Base-by-base conservation (phyloP, 2,329 filamentous ascomycete genomes). In the Colletotrichum sp. region DNA sequence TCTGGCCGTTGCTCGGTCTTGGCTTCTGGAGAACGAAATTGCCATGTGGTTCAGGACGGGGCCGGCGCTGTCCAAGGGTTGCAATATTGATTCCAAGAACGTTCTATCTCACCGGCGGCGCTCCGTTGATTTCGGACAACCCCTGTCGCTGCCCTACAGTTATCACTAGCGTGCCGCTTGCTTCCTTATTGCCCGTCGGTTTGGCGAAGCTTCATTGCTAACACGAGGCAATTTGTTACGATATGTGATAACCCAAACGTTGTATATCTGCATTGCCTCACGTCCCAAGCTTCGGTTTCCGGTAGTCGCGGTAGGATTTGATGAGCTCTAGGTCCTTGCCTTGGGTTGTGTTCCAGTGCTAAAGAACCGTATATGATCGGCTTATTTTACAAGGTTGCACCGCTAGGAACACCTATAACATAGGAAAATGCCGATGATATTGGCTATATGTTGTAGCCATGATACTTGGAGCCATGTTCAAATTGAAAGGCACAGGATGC, bases 71-170 rank as follows among this genome's bases (percentile, higher is more conserved):
- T 70, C 21, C 28, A 62, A 67, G 75, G 57, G 71, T 75, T 63
- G 75, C 59, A 75, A 75, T 62, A 77, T 75, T 77, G 71, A 49
- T 77, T 77, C 75, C 59, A 75, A 77, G 65, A 77, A 75, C 24
- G 65, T 77, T 77, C 74, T 32, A 59, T 75, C 74, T 68, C 57
- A 76, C 57, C 69, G 36, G 69, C 63, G 39, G 39, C 39, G 59
- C 39, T 34, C 39, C 55, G 39, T 72, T 44, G 69, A 72, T 57
- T 63, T 63, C 64, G 62, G 44, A 6, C 24, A 30, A 36, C 18
- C 63, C 72, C 73, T 67, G 52, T 68, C 34, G 26, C 64, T 65
- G 55, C 55, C 63, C 26, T 49, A 63, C 52, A 39, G 36, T 28
- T 21, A 15, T 12, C 62, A 26, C 62, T 68, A 55, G 55, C 69